Conservation (phyloP, 805 yeast genomes). For the Candida ascalaphidarum region DNA sequence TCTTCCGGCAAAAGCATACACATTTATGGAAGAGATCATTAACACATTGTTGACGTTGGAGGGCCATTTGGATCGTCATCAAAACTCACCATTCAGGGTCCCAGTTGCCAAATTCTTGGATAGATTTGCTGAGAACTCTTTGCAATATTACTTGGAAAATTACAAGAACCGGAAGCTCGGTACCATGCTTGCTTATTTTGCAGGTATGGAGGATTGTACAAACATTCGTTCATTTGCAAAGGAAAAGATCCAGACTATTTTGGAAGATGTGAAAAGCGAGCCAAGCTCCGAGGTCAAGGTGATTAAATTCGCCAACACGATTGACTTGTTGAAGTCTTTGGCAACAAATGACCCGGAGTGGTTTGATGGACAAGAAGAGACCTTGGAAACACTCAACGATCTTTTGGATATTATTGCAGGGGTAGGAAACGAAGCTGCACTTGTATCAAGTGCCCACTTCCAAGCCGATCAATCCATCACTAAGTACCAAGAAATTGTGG, state of each 20-base stretch:
- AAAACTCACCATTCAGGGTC: slow-evolving; percentile 81
- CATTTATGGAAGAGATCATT: slow-evolving; percentile 83
- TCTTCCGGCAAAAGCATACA: slow-evolving; percentile 85
- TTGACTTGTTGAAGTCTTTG: slow-evolving; percentile 56
- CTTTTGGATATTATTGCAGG: too few species aligned
- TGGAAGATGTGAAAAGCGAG: slow-evolving; percentile 41
- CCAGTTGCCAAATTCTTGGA: slow-evolving; percentile 84
- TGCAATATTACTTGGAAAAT: slow-evolving; percentile 59
- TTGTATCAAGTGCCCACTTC: slow-evolving; percentile 55
- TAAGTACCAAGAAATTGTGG: slow-evolving; percentile 42
- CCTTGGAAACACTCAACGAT: slow-evolving; percentile 28
- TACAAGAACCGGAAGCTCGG: slow-evolving; percentile 59
- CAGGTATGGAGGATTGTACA: slow-evolving; percentile 43
- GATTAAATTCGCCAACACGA: slow-evolving; percentile 61
- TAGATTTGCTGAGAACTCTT: slow-evolving; percentile 70
- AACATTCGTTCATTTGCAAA: slow-evolving; percentile 51
- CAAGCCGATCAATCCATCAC: slow-evolving; percentile 64
- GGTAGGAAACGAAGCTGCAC: slow-evolving; percentile 28
- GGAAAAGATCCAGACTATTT: slow-evolving; percentile 40
- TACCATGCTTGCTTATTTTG: slow-evolving; percentile 58
- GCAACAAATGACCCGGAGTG: slow-evolving; percentile 44
- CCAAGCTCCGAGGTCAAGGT: slow-evolving; percentile 45
- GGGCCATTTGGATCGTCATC: slow-evolving; percentile 73
- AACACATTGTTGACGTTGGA: slow-evolving; percentile 72
- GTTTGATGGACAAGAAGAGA: slow-evolving; percentile 43